A percentile compares a stretch with the other conserved stretches of the same genome.
These are phyloP conservation scores for Colletotrichum destructivum DNA, from an alignment of 2,329 filamentous ascomycete species.

Conservation along the genomic window DNA sequence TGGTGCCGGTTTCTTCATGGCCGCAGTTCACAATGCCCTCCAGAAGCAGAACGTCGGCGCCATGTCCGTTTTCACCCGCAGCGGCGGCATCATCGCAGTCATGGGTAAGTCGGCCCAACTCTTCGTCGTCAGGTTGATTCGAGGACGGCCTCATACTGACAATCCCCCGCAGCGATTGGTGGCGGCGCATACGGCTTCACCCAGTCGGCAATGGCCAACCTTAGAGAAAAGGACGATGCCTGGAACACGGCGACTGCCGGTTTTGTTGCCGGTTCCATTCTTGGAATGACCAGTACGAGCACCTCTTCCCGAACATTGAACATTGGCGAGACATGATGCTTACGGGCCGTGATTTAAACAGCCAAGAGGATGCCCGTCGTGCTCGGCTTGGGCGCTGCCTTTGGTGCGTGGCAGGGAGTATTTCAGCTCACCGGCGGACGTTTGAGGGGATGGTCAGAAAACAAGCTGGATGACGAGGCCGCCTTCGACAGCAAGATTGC, in stretches of 20 bases:
- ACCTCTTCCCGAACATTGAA: constrained; percentile 30
- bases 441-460: constrained; percentile 59
- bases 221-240: constrained; percentile 86
- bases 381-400: constrained; percentile 74
- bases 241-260: constrained; percentile 83
- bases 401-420: constrained; percentile 71
- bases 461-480: constrained; percentile 71
- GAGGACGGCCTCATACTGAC: constrained; percentile 6
- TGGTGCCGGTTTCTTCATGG: constrained; percentile 78
- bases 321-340: constrained; percentile 22
- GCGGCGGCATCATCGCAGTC: constrained; percentile 78
- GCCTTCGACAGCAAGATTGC: constrained; percentile 85
- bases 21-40: constrained; percentile 89
- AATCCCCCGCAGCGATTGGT: constrained; percentile 70
- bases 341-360: constrained; percentile 41
- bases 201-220: constrained; percentile 83
- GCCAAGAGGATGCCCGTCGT: constrained; percentile 75
- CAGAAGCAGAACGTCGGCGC: constrained; percentile 85
- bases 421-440: constrained; percentile 80
- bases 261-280: constrained; percentile 79
- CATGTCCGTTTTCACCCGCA: constrained; percentile 84
- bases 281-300: constrained; percentile 80
- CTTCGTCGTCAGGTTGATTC: neutral
- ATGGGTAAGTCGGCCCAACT: constrained; percentile 30
- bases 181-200: constrained; percentile 86